Conservation (phyloP, 2,329 filamentous ascomycete species). For the Acrocalymma vagum region DNA sequence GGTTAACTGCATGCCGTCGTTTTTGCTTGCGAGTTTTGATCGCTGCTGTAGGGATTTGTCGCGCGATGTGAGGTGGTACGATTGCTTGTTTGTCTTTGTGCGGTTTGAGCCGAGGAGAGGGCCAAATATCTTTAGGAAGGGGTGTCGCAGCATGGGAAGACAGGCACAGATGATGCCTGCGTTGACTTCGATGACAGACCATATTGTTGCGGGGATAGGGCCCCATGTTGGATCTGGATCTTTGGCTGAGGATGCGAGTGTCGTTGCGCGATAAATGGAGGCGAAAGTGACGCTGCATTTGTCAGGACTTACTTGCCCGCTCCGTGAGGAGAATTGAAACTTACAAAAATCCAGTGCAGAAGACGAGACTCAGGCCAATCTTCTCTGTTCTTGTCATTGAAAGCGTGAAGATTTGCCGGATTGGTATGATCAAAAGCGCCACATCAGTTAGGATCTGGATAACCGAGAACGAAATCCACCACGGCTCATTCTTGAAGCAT, state of each 20-base stretch:
- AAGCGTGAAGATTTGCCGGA: constrained; percentile 24
- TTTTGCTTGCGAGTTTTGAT: constrained; percentile 13
- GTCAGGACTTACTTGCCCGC: constrained; percentile 10
- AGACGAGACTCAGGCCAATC: constrained; percentile 28
- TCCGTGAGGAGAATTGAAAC: constrained; percentile 6
- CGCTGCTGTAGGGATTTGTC: constrained; percentile 9
- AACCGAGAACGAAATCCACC: constrained; percentile 34
- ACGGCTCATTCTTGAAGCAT: constrained; percentile 38
- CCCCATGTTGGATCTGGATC: constrained; percentile 32
- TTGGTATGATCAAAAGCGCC: constrained; percentile 26
- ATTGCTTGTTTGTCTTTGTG: constrained; percentile 16
- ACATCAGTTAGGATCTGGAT: constrained; percentile 31
- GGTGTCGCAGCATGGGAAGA: constrained; percentile 31
- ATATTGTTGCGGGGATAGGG: constrained; percentile 30
- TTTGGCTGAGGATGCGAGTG: constrained; percentile 28
- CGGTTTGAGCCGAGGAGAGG: constrained; percentile 22
- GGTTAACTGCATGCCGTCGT: constrained; percentile 10
- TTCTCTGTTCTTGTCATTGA: constrained; percentile 30
- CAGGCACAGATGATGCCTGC: constrained; percentile 32
- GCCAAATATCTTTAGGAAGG: constrained; percentile 29
- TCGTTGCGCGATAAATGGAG: constrained; percentile 34
- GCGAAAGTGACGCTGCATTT: constrained; percentile 29
- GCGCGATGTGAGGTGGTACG: constrained; percentile 21
- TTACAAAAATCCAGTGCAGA: constrained; percentile 32
- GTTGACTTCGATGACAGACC: constrained; percentile 35